Conservation (phyloP, 106 monocot species). For the Dendrobium officinale region DNA sequence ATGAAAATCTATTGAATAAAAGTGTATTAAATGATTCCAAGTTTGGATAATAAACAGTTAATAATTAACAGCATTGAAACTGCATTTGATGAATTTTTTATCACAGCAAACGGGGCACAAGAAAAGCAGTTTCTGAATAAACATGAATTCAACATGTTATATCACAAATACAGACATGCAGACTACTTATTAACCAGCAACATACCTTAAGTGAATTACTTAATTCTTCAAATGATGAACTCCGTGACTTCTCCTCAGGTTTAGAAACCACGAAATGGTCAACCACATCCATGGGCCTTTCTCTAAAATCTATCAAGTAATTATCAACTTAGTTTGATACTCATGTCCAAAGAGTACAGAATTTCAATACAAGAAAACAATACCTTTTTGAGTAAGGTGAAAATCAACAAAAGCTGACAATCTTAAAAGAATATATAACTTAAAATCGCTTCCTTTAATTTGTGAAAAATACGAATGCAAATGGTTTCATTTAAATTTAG, state of each 20-base stretch:
- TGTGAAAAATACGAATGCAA: no score
- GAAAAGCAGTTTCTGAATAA: background rate
- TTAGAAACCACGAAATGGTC: slow-evolving; percentile 11
- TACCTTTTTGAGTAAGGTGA: background rate
- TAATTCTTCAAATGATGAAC: slow-evolving; percentile 42
- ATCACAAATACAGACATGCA: background rate
- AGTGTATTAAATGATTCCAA: background rate
- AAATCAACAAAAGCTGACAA: background rate
- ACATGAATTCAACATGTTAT: background rate
- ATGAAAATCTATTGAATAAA: background rate
- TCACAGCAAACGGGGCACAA: background rate
- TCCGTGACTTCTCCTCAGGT: slow-evolving; percentile 16
- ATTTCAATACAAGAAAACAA: background rate
- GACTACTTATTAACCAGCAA: background rate
- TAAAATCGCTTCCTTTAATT: background rate
- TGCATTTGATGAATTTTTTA: background rate
- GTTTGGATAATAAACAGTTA: background rate
- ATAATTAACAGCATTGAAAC: background rate
- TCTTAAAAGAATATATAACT: background rate
- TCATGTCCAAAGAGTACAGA: background rate
- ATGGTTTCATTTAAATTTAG: no score
- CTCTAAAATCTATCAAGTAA: slow-evolving; percentile 23
- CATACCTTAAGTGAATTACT: slow-evolving; percentile 65
- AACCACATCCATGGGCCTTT: slow-evolving; percentile 3
- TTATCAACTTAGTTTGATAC: background rate